Evolutionary conservation across 1,284 basidiomycete genomes (phyloP), one percentile per base, ranked within the genome.

Genomic region (Ceratobasidium sp.): DNA sequence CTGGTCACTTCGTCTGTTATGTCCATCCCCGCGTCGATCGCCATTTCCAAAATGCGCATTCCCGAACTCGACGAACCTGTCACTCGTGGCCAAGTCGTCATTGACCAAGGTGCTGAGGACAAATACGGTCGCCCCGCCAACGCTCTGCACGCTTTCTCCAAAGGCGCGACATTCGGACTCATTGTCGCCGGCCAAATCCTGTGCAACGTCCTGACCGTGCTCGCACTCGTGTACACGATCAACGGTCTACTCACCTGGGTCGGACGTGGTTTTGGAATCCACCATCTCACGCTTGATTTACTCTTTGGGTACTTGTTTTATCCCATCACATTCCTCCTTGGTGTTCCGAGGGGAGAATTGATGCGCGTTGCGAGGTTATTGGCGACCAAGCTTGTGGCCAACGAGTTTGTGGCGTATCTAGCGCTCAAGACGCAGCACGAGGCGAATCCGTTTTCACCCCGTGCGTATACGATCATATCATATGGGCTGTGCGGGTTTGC

Each of bases 1-100:
- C 86, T 97, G 37, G 86, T 97, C 79, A 95, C 95, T 5, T 92
- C 95, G 4, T 95, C 93, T 11, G 92, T 97, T 78, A 97, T 97
- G 95, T 93, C 91, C 80, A 97, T 97, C 79, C 95, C 95, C 11
- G 95, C 95, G 0, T 95, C 94, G 13, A 95, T 97, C 80, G 89
- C 95, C 1, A 95, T 96, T 78, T 91, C 90, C 81, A 97, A 97
- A 84, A 84, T 96, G 79, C 90, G 94, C 61, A 79, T 90, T 24
- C 95, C 95, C 1, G 95, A 97, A 83, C 82, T 86, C 54, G 93
- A 95, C 61, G 91, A 93, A 79, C 93, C 95, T 58, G 86, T 95
- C 73, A 96, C 95, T 41, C 89, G 92, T 66, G 95, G 95, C 22
- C 87, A 84, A 39, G 87, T 95, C 76, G 87, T 91, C 74, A 87